Percentiles rank a stretch among this genome's conserved stretches.
These are phyloP conservation scores for Mikania micrantha DNA, from an alignment of 129 eudicot species.

Conservation along the genomic window DNA sequence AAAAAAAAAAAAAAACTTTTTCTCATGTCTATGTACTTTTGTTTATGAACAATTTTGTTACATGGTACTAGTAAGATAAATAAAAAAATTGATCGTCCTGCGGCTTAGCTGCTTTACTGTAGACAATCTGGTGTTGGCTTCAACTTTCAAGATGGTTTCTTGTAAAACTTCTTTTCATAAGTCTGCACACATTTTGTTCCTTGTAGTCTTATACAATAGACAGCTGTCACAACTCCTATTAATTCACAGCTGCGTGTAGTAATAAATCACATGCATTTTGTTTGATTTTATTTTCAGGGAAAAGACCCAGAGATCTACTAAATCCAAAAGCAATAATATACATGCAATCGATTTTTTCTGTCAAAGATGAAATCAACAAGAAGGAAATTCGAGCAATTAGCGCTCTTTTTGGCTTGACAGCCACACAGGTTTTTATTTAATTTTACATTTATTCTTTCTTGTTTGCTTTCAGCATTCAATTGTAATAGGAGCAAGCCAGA, in stretches of 20 bases:
- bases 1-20: too few relatives aligned
- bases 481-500: too few relatives aligned
- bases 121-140: too few relatives aligned
- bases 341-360: slow-evolving; percentile 76
- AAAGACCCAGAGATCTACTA: slow-evolving; percentile 87
- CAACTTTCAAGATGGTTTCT: too few relatives aligned
- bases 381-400: slow-evolving; percentile 81
- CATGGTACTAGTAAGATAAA: too few relatives aligned
- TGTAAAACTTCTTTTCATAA: too few relatives aligned
- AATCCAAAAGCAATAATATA: slow-evolving; percentile 89
- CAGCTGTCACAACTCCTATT: too few relatives aligned
- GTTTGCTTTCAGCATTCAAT: not conserved
- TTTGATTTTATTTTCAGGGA: slow-evolving; percentile 47
- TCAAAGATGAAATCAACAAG: slow-evolving; percentile 88
- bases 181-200: too few relatives aligned
- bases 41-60: not conserved
- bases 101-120: too few relatives aligned
- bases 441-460: not conserved
- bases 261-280: not conserved
- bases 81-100: too few relatives aligned
- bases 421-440: slow-evolving; percentile 62
- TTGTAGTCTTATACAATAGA: too few relatives aligned
- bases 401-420: slow-evolving; percentile 86
- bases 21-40: not conserved
- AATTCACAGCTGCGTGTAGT: too few relatives aligned